Evolutionary conservation across 441 rosid species (phyloP), one percentile per base, ranked within the genome.

Genomic region (Aquilaria agallochum): DNA sequence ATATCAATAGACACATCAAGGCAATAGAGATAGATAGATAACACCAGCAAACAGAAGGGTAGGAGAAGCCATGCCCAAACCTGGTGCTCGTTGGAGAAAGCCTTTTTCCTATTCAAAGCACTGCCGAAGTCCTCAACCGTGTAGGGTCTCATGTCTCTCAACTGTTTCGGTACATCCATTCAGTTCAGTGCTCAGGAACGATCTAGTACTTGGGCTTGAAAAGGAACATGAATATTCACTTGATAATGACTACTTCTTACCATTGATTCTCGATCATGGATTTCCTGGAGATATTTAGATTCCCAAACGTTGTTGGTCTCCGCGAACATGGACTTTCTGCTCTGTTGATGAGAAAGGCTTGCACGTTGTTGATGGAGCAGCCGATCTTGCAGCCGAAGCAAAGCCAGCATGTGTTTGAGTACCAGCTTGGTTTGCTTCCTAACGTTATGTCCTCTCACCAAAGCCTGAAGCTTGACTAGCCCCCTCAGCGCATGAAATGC

Each of bases 371-470:
- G 82, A 67, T 72, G 74, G 0, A 79, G 70, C 56, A 80, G 74
- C 55, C 83, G 68, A 42, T 77, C 79, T 59, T 86, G 88, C 9
- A 80, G 83, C 68, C 89, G 63, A 53, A 86, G 75, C 71, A 83
- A 46, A 44, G 87, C 84, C 66, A 83, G 83, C 76, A 85, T 76
- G 80, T 80, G 75, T 67, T 77, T 77, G 5, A 85, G 72, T 34
- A 79, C 80, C 50, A 77, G 33, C 71, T 83, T 79, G 11, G 80
- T 69, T 56, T 79, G 88, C 54, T 72, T 74, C 61, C 92, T 69
- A 14, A 81, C 79, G 36, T 81, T 85, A 31, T 83, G 87, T 53
- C 86, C 92, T 72, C 92, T 77, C 57, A 83, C 87, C 62, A 85
- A 53, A 2, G 92, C 88, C 68, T 86, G 86, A 40, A 86, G 86